Evolutionary conservation across 371 early-diverging fungal species (phyloP).

Genomic region (Coemansia sp.): DNA sequence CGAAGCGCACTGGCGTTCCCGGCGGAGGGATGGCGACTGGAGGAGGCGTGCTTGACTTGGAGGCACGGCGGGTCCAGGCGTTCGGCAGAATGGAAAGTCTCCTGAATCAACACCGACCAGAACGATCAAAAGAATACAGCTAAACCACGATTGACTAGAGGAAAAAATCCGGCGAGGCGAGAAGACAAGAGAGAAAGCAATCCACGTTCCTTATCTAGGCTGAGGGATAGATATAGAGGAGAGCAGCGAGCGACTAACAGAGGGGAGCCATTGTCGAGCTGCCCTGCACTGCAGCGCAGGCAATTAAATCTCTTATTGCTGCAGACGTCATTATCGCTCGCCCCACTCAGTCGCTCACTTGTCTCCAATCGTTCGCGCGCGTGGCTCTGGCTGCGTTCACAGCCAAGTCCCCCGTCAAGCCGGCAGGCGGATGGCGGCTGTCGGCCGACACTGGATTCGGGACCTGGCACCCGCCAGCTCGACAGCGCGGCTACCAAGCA

Average conservation of each 20-base stretch:
- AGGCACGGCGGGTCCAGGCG: neutral
- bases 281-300: slow-evolving; percentile 2
- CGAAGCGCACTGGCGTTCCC: too few species aligned
- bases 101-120: neutral
- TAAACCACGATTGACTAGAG: too few species aligned
- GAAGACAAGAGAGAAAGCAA: neutral
- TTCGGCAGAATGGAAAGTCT: neutral
- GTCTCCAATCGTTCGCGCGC: neutral
- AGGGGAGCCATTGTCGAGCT: slow-evolving; percentile 6
- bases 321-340: slow-evolving; percentile 4
- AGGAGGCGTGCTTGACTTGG: too few species aligned
- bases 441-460: too few species aligned
- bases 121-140: neutral
- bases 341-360: neutral
- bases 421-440: too few species aligned
- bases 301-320: neutral
- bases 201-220: neutral
- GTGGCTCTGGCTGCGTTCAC: neutral
- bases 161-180: neutral
- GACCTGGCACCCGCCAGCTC: too few species aligned
- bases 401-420: too few species aligned
- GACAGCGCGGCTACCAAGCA: too few species aligned
- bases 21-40: too few species aligned
- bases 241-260: neutral
- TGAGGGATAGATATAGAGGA: neutral